These are phyloP conservation scores for Ramularia collo-cygni DNA, from an alignment of 2,329 filamentous ascomycete genomes.

Conservation along the genomic window DNA sequence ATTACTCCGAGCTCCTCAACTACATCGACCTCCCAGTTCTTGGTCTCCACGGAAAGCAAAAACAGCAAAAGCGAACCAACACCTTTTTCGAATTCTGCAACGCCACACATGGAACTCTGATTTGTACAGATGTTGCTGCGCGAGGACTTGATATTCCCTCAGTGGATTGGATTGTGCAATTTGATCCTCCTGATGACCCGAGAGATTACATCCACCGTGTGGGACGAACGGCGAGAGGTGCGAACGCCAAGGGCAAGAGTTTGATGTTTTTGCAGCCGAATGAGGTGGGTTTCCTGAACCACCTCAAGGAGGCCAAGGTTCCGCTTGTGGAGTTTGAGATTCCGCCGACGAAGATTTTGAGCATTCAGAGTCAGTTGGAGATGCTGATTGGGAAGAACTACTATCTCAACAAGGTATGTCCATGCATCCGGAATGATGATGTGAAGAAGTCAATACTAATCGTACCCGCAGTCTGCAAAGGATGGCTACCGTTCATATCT, in stretches of 20 bases:
- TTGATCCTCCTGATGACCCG: slow-evolving; percentile 59
- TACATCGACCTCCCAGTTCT: slow-evolving; percentile 92
- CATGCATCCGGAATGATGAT: background rate
- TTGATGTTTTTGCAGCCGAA: slow-evolving; percentile 89
- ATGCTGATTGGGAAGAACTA: slow-evolving; percentile 93
- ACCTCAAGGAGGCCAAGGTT: slow-evolving; percentile 84
- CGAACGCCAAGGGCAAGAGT: slow-evolving; percentile 75
- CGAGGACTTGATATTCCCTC: slow-evolving; percentile 91
- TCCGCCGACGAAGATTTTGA: slow-evolving; percentile 82
- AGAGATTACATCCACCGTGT: slow-evolving; percentile 92
- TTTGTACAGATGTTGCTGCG: slow-evolving; percentile 95
- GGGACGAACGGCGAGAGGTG: slow-evolving; percentile 83
- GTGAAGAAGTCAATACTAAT: slow-evolving; percentile 7
- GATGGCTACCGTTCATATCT: slow-evolving; percentile 82
- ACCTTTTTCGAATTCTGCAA: slow-evolving; percentile 97
- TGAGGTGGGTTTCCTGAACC: slow-evolving; percentile 85
- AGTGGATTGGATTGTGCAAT: slow-evolving; percentile 95
- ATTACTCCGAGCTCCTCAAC: slow-evolving; percentile 90
- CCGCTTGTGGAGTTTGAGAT: slow-evolving; percentile 96
- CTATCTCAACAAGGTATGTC: slow-evolving; percentile 76
- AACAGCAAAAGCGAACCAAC: slow-evolving; percentile 97
- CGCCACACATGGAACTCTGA: slow-evolving; percentile 75
- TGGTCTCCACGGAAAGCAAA: slow-evolving; percentile 88
- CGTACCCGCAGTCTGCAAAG: slow-evolving; percentile 49
- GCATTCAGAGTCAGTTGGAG: slow-evolving; percentile 73